Conservation (phyloP, 805 yeast genomes). For the Ogataea ramenticola region DNA sequence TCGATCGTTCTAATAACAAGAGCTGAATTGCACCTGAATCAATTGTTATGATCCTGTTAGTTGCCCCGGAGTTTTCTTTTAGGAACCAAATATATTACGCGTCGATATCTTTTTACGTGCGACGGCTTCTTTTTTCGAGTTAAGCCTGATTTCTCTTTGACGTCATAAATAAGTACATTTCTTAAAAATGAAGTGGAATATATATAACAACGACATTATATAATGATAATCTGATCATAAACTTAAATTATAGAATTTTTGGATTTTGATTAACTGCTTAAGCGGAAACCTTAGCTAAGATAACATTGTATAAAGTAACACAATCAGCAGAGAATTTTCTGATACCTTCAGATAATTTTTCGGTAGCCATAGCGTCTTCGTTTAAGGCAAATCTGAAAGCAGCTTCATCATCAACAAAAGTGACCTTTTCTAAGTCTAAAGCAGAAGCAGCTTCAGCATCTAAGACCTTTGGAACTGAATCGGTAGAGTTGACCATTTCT, state of each 20-base stretch:
- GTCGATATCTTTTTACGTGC: no score
- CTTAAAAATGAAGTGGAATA: no score
- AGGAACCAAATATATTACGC: no score
- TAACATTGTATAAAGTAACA: conserved; percentile 61
- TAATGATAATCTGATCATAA: neutral
- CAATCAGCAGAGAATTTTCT: conserved; percentile 95
- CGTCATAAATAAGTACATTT: no score
- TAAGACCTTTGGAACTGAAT: conserved; percentile 73
- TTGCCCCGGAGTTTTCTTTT: no score
- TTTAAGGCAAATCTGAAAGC: conserved; percentile 84
- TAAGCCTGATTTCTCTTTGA: no score
- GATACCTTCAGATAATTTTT: conserved; percentile 96
- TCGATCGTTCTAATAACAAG: no score
- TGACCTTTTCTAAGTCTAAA: conserved; percentile 57
- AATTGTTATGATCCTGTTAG: no score
- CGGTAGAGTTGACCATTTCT: conserved; percentile 73
- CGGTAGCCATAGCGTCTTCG: conserved; percentile 98
- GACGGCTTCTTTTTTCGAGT: no score
- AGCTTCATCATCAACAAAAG: conserved; percentile 80
- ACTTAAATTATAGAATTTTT: neutral
- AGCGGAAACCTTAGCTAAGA: conserved; percentile 15
- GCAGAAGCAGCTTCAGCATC: conserved; percentile 57
- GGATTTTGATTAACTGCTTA: neutral
- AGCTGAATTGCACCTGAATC: no score
- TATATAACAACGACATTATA: neutral